Base-by-base conservation (phyloP, 2,329 filamentous ascomycete genomes). In the Boeremia exigua region DNA sequence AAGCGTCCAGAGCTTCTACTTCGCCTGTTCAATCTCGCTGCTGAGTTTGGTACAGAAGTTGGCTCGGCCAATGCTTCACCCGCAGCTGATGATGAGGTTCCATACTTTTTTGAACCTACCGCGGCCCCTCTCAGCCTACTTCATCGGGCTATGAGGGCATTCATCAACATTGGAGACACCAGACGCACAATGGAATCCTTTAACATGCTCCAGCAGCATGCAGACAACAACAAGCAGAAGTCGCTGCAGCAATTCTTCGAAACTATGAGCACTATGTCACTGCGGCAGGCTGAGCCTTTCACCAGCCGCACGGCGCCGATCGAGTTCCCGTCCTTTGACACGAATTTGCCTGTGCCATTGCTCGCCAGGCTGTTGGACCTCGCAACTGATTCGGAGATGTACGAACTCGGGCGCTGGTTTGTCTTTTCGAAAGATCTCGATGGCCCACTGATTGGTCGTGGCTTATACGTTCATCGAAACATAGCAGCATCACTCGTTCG, bases 401-500 rank as follows among this genome's bases (percentile, higher is more conserved):
- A 78, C 55, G 77, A 79, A 14, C 75, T 86, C 48, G 84, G 81
- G 4, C 75, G 79, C 29, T 85, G 81, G 79, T 70, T 87, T 11
- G 70, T 87, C 1, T 78, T 80, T 50, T 80, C 79, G 0, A 63
- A 78, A 9, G 83, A 84, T 59, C 60, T 83, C 12, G 83, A 86
- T 60, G 83, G 82, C 0, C 82, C 83, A n/a, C 57, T 82, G 2
- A 83, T 87, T 23, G 71, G 78, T 19, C 61, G 67, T 11, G 64
- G 67, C 17, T 59, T 78, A 25, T 86, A 84, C 60, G 65, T 65
- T 2, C 72, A 84, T 57, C 78, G 78, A 28, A 72, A 73, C 43
- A 72, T 87, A 23, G 77, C 80, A 2, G 79, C 84, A 11, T 79
- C 83, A 0, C 72, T 87, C 27, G 75, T 86, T 30, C 79, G 81